Base-by-base conservation (phyloP, 306 rosid species). In the Calophaca sinica region DNA sequence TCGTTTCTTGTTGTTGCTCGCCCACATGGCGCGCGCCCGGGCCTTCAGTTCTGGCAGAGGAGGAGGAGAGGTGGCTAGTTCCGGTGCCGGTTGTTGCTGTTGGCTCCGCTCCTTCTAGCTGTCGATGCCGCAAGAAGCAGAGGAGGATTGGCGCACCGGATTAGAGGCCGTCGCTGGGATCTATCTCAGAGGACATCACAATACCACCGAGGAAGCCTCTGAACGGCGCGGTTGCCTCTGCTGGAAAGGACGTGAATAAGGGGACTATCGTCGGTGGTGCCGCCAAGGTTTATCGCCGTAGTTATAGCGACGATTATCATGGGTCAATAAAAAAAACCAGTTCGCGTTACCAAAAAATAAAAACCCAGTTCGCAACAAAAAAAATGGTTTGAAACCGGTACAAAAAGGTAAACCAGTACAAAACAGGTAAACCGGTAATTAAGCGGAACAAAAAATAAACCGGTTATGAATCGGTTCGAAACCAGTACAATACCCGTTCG, bases 91-190 rank as follows among this genome's bases (percentile, higher is more conserved):
- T 12, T 4, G 44, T 28, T 65, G 5, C 3, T 10, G 3, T n/a
- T n/a, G n/a, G n/a, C n/a, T n/a, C 60, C 5, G 2, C 20, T 5
- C 9, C 75, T 9, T 29, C 63, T 11, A 54, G 57, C 7, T 5
- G 13, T 0, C 41, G 4, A 6, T 41, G 13, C 14, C 64, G 87
- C 0, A 52, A 36, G 39, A 81, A 63, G 69, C 62, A 59, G 4
- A 67, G 76, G 48, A 55, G 72, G 48, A 36, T 1, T 20, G 52
- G 73, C 4, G 41, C 55, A 2, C 5, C 26, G 0, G 87, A 85
- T 3, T 91, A 94, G 97, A 87, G 54, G 82, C 97, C 97, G 20
- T 82, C 90, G 65, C 75, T 89, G 15, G 45, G 77, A 38, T 28
- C 94, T 4, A 91, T 91, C 6, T 73, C 84, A 0, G 97, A 91